phyloP scores from a whole-genome alignment of 129 eudicot species.

The Arctium minus region DNA sequence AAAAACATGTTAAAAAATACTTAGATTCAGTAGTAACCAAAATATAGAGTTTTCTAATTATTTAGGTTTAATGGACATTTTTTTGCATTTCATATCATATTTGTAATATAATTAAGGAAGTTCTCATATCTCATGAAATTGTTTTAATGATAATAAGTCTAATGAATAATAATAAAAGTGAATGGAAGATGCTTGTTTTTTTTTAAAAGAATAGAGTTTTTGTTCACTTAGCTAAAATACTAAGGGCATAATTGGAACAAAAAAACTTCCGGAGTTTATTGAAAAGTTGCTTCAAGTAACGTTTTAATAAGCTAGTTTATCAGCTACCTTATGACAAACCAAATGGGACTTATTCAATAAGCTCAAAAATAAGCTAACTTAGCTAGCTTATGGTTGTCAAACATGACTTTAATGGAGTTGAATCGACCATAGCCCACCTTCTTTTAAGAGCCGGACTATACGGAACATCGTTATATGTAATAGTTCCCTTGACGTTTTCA shows the following conservation, averaged over 20 bases:
- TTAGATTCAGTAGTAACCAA: background rate
- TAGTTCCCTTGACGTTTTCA: conserved; percentile 64
- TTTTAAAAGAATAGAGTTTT: background rate
- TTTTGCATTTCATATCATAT: background rate
- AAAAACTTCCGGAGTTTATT: too few relatives aligned
- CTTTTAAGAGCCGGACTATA: conserved; percentile 83
- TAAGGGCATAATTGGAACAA: background rate
- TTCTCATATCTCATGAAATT: background rate
- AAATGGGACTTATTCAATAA: background rate
- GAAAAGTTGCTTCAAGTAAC: background rate
- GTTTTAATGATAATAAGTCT: background rate
- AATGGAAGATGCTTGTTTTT: background rate
- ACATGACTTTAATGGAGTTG: background rate
- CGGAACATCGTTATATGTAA: conserved; percentile 82
- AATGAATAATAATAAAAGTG: background rate
- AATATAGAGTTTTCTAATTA: background rate
- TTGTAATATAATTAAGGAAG: background rate
- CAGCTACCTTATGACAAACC: too few relatives aligned
- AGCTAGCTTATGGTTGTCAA: background rate
- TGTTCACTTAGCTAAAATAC: background rate
- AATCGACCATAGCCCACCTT: conserved; percentile 36
- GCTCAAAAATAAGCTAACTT: background rate
- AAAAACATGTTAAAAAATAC: background rate
- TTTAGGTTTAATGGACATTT: background rate
- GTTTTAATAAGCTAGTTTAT: background rate